Percentiles rank a stretch among this genome's conserved stretches.
Conservation (phyloP, 176 grass and related monocot genomes). For the Chloris gayana region DNA sequence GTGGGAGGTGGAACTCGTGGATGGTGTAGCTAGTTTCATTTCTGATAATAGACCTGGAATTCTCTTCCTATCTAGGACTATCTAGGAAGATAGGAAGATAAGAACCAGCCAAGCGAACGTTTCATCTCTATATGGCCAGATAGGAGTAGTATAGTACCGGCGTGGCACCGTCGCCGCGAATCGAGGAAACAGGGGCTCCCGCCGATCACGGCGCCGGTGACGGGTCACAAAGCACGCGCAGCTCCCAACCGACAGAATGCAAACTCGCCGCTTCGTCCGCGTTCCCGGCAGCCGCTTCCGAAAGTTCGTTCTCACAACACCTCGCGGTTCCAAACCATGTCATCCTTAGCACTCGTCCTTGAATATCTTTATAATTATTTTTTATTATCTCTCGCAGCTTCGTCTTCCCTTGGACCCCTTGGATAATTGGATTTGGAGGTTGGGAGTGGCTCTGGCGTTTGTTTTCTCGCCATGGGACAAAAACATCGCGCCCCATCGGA, state of each 20-base stretch:
- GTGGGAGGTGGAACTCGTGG: neutral
- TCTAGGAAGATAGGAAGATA: too few species aligned
- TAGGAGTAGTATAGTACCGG: too few species aligned
- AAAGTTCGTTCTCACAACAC: constrained; percentile 11
- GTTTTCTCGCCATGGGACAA: constrained; percentile 1
- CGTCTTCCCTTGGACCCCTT: too few species aligned
- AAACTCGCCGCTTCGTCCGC: neutral
- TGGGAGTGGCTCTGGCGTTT: neutral
- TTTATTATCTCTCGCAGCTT: neutral
- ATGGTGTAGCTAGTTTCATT: neutral
- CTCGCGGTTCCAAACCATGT: neutral
- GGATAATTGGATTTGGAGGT: neutral
- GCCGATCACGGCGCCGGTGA: neutral
- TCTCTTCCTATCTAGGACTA: too few species aligned
- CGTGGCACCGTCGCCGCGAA: neutral
- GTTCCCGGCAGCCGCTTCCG: neutral
- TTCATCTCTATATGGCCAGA: neutral
- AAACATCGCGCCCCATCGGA: neutral
- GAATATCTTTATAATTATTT: neutral
- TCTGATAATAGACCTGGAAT: too few species aligned
- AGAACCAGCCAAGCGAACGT: neutral
- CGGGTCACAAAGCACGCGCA: neutral
- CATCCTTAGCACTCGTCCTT: neutral
- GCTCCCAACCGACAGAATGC: constrained; percentile 1
- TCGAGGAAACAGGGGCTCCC: neutral